These are phyloP conservation scores for Euclidium syriacum DNA, from an alignment of 345 rosid genomes.

Conservation along the genomic window DNA sequence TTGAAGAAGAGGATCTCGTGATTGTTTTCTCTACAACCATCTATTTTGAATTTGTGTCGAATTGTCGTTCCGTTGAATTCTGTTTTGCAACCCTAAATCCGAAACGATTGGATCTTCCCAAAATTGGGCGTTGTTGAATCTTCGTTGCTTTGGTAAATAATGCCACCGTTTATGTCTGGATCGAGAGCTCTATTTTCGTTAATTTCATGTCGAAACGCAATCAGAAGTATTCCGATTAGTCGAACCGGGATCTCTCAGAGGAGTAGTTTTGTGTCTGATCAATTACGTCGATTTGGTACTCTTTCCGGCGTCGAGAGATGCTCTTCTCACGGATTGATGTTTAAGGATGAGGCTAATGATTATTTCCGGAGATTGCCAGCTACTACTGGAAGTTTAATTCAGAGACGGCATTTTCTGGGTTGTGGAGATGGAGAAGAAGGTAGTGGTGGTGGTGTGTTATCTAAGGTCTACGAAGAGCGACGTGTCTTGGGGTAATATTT, in stretches of 20 bases:
- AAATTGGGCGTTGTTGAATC: slow-evolving; percentile 10
- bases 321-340: slow-evolving; percentile 9
- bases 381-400: slow-evolving; percentile 26
- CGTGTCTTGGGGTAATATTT: slow-evolving; percentile 68
- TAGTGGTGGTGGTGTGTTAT: slow-evolving; percentile 61
- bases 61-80: neutral
- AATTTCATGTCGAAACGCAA: slow-evolving; percentile 33
- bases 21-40: neutral
- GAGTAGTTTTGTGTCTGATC: slow-evolving; percentile 24
- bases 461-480: slow-evolving; percentile 82
- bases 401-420: slow-evolving; percentile 73
- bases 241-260: slow-evolving; percentile 18
- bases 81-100: slow-evolving; percentile 4
- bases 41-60: neutral
- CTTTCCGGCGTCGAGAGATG: slow-evolving; percentile 35
- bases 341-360: slow-evolving; percentile 19
- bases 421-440: slow-evolving; percentile 95
- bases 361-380: slow-evolving; percentile 6
- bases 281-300: slow-evolving; percentile 38
- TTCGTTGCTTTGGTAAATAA: slow-evolving; percentile 23
- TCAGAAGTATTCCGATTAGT: slow-evolving; percentile 25
- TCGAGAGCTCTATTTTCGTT: slow-evolving; percentile 42
- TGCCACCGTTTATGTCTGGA: slow-evolving; percentile 58
- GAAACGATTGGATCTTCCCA: neutral
- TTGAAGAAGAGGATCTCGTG: slow-evolving; percentile 12